phyloP scores from a whole-genome alignment of 2,329 filamentous ascomycete species.

The Tolypocladium tropicale region DNA sequence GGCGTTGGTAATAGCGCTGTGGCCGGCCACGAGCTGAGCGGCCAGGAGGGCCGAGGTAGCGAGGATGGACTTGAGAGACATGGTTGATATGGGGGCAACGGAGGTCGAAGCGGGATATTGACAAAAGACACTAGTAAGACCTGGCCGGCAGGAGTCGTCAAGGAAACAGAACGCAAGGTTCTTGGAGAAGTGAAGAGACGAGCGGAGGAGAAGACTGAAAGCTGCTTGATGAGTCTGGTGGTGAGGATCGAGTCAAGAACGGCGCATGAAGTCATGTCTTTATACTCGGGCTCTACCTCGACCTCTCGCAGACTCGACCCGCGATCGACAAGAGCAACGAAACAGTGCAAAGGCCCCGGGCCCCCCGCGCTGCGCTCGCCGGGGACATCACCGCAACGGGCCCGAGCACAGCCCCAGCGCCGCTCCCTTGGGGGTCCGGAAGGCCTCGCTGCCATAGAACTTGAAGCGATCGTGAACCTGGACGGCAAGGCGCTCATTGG shows the following conservation, averaged over 20 bases:
- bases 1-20: constrained; percentile 49
- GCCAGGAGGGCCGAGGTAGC: constrained; percentile 40
- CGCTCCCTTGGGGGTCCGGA: background rate
- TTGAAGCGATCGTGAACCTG: constrained; percentile 1
- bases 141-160: constrained; percentile 4
- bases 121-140: background rate
- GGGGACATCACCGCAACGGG: background rate
- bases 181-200: background rate
- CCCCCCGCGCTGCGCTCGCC: background rate
- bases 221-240: constrained; percentile 1
- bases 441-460: background rate
- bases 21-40: constrained; percentile 46
- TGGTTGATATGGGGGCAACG: constrained; percentile 7
- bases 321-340: background rate
- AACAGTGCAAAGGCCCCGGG: background rate
- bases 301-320: background rate
- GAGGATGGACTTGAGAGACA: constrained; percentile 22
- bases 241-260: background rate
- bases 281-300: constrained; percentile 1
- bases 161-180: background rate
- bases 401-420: background rate
- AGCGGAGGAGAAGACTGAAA: background rate
- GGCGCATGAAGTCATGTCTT: background rate
- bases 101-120: background rate
- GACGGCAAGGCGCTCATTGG: background rate